phyloP scores from a whole-genome alignment of 257 asterid species.

The Nemophila menziesii region DNA sequence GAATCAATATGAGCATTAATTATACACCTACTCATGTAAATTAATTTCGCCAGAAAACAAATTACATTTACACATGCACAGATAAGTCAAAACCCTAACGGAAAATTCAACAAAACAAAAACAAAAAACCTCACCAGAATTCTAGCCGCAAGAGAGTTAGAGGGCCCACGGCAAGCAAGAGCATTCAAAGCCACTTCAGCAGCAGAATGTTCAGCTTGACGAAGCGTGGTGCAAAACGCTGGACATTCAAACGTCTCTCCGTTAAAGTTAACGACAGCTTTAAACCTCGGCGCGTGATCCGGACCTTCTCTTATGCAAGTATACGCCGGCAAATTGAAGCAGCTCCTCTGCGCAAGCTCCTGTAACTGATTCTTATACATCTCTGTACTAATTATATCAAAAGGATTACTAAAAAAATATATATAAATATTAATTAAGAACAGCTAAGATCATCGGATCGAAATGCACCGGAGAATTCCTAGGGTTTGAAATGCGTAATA shows the following conservation, averaged over 20 bases:
- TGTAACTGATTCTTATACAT: slow-evolving; percentile 87
- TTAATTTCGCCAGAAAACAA: not conserved
- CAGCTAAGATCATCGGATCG: slow-evolving; percentile 11
- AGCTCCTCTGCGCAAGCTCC: slow-evolving; percentile 93
- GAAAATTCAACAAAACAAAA: not conserved
- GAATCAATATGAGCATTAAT: too few species aligned
- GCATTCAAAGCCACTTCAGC: slow-evolving; percentile 80
- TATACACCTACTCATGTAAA: not conserved
- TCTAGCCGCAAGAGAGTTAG: slow-evolving; percentile 69
- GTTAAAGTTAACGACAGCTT: slow-evolving; percentile 65
- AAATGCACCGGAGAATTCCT: slow-evolving; percentile 10
- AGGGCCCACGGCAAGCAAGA: slow-evolving; percentile 57
- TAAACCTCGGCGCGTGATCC: slow-evolving; percentile 92
- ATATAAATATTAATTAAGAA: not conserved
- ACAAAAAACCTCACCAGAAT: slow-evolving; percentile 37
- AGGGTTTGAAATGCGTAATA: not conserved
- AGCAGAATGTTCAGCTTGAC: slow-evolving; percentile 85
- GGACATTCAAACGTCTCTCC: slow-evolving; percentile 83
- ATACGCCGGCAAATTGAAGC: slow-evolving; percentile 81
- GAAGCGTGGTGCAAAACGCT: slow-evolving; percentile 73
- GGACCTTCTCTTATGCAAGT: slow-evolving; percentile 73
- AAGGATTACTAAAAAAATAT: not conserved
- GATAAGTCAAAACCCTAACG: not conserved
- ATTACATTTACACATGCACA: not conserved
- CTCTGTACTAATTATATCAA: slow-evolving; percentile 11